Evolutionary conservation across 2,329 filamentous ascomycete genomes (phyloP), one percentile per base, ranked within the genome.

Genomic region (Cytospora mali): DNA sequence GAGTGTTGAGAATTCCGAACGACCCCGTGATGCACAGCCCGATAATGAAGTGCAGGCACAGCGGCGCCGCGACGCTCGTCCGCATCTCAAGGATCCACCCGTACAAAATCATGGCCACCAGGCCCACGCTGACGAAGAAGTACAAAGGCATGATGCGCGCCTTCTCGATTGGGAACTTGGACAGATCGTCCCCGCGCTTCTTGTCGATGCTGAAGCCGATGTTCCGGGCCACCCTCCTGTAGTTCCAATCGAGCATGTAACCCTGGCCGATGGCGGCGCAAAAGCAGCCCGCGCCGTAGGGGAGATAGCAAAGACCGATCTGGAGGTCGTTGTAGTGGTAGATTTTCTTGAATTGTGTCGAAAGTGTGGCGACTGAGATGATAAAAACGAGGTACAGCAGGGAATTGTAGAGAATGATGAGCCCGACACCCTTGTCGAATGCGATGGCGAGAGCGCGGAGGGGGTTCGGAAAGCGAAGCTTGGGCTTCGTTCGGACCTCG

Each of bases 221-320:
- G 33, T 81, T 80, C 55, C 77, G 80, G 1, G 90, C 89, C 53
- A 87, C 82, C 46, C 89, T 84, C 7, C 86, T 81, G 73, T 91
- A 96, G 72, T 93, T 93, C 80, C 84, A 87, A 73, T 86, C 83
- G 54, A 84, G 75, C 6, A 85, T 70, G 66, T 81, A 80, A 6
- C 91, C 89, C 65, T 85, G 83, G n/a, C 73, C 71, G 28, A 85
- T 68, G 14, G 81, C 78, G 1, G 82, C 78, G 11, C 79, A 63
- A 46, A 77, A 80, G 62, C 80, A 84, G 4, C 81, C 81, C 2
- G 79, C 69, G 0, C 83, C 83, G 57, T 84, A 81, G 0, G 83
- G 82, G 14, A 86, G 74, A 67, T 81, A 85, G 66, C 83, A 84
- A 3, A 86, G 75, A 3, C 83, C 83, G 29, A 83, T 76, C 66